Base-by-base conservation (phyloP, 2,329 filamentous ascomycete genomes). In the Sarocladium kiliense region DNA sequence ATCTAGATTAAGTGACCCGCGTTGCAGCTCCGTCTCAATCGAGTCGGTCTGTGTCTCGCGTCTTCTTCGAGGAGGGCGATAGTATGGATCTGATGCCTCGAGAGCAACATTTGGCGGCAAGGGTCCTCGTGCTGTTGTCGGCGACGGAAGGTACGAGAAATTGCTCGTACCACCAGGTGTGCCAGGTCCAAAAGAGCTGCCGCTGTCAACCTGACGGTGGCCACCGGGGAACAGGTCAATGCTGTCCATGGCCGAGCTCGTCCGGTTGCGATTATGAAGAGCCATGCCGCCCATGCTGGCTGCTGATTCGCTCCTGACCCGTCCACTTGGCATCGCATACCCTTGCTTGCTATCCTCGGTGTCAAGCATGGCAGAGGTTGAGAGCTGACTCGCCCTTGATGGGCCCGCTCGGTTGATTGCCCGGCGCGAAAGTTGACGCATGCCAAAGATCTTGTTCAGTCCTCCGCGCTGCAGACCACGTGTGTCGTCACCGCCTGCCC, bases 371-470 rank as follows among this genome's bases (percentile, higher is more conserved):
- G 85, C 89, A 32, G 88, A 82, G 60, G 85, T 91, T 3, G 91
- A 96, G 54, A 89, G 80, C 68, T 94, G 88, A 66, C 91, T 97
- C 63, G 88, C 85, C 58, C 91, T 83, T 7, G 87, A 87, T 23
- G 80, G 77, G 16, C 81, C 82, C 58, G 78, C 80, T 58, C 81
- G 82, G 49, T 83, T 83, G 56, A 82, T 83, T 59, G 81, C 76
- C 50, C 91, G 85, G 59, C 88, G 84, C 12, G 89, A 89, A 39
- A 97, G 77, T 69, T 97, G 91, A 47, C 92, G 88, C 80, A 92
- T 91, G 53, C 92, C 92, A 66, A 97, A 95, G 45, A 92, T 90
- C 73, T 92, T 96, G 62, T 87, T 86, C 54, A 99, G 77, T 9
- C 91, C 93, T 65, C 94, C 93, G 67, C 90, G 78, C 53, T 85